Evolutionary conservation across 352 stramenopile genomes (phyloP), one percentile per base, ranked within the genome.

Genomic region (Phytophthora pinifolia): DNA sequence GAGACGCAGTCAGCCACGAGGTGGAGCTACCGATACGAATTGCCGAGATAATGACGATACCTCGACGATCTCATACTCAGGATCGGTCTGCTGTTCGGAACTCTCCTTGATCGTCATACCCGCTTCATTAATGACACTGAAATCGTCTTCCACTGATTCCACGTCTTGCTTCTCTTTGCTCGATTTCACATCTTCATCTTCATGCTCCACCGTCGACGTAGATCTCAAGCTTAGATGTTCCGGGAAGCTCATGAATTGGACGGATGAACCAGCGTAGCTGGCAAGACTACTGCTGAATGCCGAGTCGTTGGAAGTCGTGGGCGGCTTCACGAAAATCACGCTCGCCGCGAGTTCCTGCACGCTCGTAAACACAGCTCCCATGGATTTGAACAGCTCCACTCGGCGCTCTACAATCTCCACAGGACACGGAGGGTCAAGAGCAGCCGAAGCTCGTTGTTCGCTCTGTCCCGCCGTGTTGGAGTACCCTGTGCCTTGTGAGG

Each of bases 301-400:
- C 9, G 65, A 71, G 35, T 89, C 75, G 37, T 67, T 86, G 2
- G 73, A 53, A 38, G 71, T 34, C 20, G 59, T 67, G n/a, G 81
- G 85, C 7, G 76, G 41, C 35, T 90, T 90, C 1, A 83, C 81
- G 41, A 92, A 93, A 56, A 95, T 86, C 22, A 95, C 79, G 57
- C 83, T 93, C 7, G 75, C 80, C 1, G 83, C 83, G 9, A 95
- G 71, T 42, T 92, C 83, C 57, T 92, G 83, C 33, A 92, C 74
- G 27, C 72, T 88, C n/a, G 78, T 80, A 42, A 94, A 92, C 7
- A 77, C 62, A 22, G 78, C 80, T 4, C 70, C 65, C 34, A 90
- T 79, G 0, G 77, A 79, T 27, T 76, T 79, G 22, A 95, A 81
- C 17, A 88, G 42, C 3, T 74, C 61, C 6, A 86, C 64, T 10